phyloP scores from a whole-genome alignment of 2,329 filamentous ascomycete genomes.

The Teratosphaeria zuluensis region DNA sequence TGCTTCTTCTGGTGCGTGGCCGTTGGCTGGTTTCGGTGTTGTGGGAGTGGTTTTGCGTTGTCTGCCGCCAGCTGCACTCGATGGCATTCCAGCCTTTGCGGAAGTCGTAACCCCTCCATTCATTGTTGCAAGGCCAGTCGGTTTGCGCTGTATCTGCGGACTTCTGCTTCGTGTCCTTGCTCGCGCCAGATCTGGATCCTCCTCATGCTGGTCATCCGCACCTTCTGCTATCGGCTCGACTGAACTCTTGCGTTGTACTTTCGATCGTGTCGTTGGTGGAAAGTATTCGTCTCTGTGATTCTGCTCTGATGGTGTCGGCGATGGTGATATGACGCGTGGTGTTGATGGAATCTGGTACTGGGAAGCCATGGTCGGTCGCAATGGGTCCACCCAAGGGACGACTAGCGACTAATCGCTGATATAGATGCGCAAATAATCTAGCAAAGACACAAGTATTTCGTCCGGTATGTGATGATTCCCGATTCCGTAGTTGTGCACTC shows the following conservation, averaged over 20 bases:
- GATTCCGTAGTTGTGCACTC: background rate
- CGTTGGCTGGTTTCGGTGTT: conserved; percentile 9
- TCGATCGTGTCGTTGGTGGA: conserved; percentile 58
- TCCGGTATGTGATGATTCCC: background rate
- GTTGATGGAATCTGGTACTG: conserved; percentile 59
- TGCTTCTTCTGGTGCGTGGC: conserved; percentile 11
- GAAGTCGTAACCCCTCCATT: conserved; percentile 14
- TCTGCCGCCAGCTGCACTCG: conserved; percentile 3
- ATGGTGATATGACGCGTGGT: conserved; percentile 82
- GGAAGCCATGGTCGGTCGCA: conserved; percentile 19
- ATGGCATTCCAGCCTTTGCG: conserved; percentile 7
- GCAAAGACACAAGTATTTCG: background rate
- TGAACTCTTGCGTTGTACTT: conserved; percentile 33
- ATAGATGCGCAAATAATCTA: no score
- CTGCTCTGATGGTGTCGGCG: conserved; percentile 59
- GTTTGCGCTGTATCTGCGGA: conserved; percentile 38
- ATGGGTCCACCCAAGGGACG: background rate
- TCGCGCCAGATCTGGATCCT: conserved; percentile 43
- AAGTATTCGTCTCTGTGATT: conserved; percentile 53
- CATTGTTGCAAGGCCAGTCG: conserved; percentile 8
- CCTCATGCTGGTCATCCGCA: conserved; percentile 26
- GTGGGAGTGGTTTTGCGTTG: background rate
- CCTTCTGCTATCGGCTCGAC: conserved; percentile 55
- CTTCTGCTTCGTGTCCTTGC: conserved; percentile 64
- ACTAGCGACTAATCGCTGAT: no score